These are phyloP conservation scores for Solidago caesia DNA, from an alignment of 129 eudicot genomes.

Conservation along the genomic window DNA sequence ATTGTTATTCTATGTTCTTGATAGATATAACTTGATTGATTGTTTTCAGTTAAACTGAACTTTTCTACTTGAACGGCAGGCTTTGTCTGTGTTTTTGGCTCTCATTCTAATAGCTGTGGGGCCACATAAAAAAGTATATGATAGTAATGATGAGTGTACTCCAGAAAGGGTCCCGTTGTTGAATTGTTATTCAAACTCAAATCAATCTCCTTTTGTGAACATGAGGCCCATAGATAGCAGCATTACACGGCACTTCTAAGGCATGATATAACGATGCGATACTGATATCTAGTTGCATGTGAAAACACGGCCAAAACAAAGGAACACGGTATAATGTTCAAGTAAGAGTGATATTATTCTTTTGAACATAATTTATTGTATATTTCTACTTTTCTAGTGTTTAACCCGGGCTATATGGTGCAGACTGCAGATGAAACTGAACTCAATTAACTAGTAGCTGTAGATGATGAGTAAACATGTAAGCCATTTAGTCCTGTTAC, in stretches of 20 bases:
- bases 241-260: conserved; percentile 12
- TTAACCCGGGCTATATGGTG: background rate
- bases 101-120: background rate
- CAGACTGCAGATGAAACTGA: background rate
- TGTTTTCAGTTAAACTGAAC: background rate
- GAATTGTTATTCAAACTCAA: background rate
- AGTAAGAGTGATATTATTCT: background rate
- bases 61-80: background rate
- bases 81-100: background rate
- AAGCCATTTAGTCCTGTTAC: conserved; percentile 2
- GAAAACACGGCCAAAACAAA: background rate
- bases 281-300: background rate
- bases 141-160: conserved; percentile 10
- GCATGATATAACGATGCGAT: conserved; percentile 8
- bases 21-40: background rate
- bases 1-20: background rate
- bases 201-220: conserved; percentile 2
- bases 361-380: background rate
- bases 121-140: background rate
- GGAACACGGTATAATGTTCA: background rate
- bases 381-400: background rate
- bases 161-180: conserved; percentile 22
- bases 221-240: conserved; percentile 25
- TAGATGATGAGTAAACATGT: background rate
- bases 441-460: background rate